A percentile compares a stretch with the other conserved stretches of the same genome.
phyloP scores from a whole-genome alignment of 2,329 filamentous ascomycete genomes.

The Epichloe coenophiala region DNA sequence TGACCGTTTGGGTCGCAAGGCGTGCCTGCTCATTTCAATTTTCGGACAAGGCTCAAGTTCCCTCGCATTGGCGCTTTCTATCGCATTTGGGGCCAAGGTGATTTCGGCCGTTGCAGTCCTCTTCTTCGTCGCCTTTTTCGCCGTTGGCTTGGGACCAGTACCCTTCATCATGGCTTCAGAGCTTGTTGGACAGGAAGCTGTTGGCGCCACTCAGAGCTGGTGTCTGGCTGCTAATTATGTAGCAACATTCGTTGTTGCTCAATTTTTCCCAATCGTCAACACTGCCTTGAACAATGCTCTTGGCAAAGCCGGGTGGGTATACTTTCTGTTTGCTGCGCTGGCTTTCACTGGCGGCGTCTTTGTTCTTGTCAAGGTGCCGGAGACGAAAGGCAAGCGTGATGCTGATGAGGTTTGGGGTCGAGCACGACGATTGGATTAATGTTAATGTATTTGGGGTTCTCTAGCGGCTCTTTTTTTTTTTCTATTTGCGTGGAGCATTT shows the following conservation, averaged over 20 bases:
- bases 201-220: constrained; percentile 84
- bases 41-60: constrained; percentile 72
- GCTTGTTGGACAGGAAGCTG: constrained; percentile 78
- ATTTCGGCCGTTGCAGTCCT: constrained; percentile 73
- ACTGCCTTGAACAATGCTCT: constrained; percentile 48
- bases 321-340: constrained; percentile 76
- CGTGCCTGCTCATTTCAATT: constrained; percentile 70
- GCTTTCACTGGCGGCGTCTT: constrained; percentile 59
- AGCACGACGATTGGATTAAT: constrained; percentile 37
- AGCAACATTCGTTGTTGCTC: constrained; percentile 81
- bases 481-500: background rate
- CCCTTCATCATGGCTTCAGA: constrained; percentile 91
- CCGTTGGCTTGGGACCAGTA: constrained; percentile 79
- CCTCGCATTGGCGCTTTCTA: constrained; percentile 65
- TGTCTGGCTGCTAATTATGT: constrained; percentile 78
- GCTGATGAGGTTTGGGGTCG: constrained; percentile 87
- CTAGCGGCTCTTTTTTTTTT: background rate
- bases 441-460: constrained; percentile 15
- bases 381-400: constrained; percentile 75
- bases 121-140: constrained; percentile 80
- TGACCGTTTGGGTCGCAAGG: constrained; percentile 78
- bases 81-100: constrained; percentile 56
- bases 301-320: constrained; percentile 67
- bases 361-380: constrained; percentile 62
- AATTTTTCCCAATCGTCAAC: constrained; percentile 88